These are phyloP conservation scores for Pseudisothecium myosuroides DNA, from an alignment of 225 moss, liverwort and hornwort genomes.

Conservation along the genomic window DNA sequence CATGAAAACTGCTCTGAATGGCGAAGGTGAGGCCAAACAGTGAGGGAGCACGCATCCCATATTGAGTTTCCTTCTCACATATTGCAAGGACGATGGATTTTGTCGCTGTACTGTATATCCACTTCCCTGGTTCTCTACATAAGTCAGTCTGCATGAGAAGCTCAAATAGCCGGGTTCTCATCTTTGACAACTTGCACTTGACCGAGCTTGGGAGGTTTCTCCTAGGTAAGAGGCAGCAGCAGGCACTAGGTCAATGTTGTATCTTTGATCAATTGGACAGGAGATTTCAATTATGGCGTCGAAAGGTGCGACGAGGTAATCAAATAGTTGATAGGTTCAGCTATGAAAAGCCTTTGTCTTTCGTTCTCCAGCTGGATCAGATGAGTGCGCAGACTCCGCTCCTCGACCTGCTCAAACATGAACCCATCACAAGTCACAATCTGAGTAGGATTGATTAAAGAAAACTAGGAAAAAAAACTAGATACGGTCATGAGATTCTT, in stretches of 20 bases:
- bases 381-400: slow-evolving; percentile 88
- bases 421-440: not conserved
- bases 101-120: not conserved
- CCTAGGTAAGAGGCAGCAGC: not conserved
- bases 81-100: slow-evolving; percentile 10
- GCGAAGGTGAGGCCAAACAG: slow-evolving; percentile 16
- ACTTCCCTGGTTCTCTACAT: slow-evolving; percentile 6
- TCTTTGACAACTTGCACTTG: slow-evolving; percentile 4
- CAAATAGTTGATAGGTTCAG: slow-evolving; percentile 20
- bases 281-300: slow-evolving; percentile 23
- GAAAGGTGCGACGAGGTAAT: slow-evolving; percentile 24
- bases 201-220: slow-evolving; percentile 12
- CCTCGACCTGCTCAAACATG: slow-evolving; percentile 63
- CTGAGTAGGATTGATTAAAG: not conserved
- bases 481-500: not conserved
- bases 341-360: slow-evolving; percentile 42
- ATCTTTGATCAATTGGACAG: not conserved
- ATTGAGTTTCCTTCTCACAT: slow-evolving; percentile 19
- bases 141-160: not conserved
- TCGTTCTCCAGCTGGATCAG: slow-evolving; percentile 86
- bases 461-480: not conserved
- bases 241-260: not conserved
- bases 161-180: not conserved
- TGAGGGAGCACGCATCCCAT: slow-evolving; percentile 14
- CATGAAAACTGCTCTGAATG: slow-evolving; percentile 55